Evolutionary conservation across 495 filamentous ascomycete genomes (phyloP).

Genomic region (Evernia prunastri): DNA sequence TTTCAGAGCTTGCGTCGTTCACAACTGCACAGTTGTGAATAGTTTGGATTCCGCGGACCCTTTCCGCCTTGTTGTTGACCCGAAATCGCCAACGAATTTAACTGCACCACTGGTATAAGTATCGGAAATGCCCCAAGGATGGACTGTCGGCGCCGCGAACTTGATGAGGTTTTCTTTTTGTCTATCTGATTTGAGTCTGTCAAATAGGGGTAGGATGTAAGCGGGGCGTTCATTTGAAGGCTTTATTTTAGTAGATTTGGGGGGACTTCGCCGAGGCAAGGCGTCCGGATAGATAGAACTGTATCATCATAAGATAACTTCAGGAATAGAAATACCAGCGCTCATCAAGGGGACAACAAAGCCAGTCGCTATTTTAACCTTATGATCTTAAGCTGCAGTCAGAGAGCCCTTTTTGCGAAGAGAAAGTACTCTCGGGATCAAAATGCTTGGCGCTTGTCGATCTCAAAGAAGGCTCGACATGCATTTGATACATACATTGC

Average conservation of each 20-base stretch:
- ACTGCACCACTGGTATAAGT: background rate
- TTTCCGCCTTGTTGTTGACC: background rate
- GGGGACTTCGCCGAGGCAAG: slow-evolving; percentile 5
- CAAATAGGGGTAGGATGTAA: background rate
- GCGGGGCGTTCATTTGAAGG: slow-evolving; percentile 1
- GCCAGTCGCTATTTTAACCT: background rate
- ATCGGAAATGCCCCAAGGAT: background rate
- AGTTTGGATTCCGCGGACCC: background rate
- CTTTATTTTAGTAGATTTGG: background rate
- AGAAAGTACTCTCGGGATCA: background rate
- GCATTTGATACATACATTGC: background rate
- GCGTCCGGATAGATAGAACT: slow-evolving; percentile 1
- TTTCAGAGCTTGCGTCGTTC: background rate
- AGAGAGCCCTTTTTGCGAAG: background rate
- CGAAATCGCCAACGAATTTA: background rate
- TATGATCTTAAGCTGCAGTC: background rate
- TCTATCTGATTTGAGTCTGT: background rate
- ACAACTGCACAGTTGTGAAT: background rate
- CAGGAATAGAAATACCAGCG: background rate
- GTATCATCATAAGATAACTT: background rate
- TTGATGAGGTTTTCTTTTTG: background rate
- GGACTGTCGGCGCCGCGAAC: background rate
- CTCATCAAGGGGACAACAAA: no score
- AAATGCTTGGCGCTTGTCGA: slow-evolving; percentile 6
- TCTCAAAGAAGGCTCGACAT: background rate